phyloP scores from a whole-genome alignment of 75 land plant genomes.

The Pinus tabuliformis region DNA sequence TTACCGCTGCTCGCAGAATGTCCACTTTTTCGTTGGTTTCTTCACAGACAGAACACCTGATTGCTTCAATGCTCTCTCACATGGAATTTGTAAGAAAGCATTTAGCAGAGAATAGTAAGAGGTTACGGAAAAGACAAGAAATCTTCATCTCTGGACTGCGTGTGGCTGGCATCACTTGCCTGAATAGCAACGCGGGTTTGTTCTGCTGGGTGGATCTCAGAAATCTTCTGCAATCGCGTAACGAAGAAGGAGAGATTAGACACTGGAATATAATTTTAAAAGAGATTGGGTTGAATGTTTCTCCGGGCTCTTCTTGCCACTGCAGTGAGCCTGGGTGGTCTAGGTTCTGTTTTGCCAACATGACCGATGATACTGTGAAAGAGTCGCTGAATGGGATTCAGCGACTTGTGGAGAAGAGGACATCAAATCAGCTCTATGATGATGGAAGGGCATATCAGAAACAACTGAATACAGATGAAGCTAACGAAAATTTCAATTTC shows the following conservation, averaged over 20 bases:
- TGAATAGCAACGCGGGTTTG: conserved; percentile 58
- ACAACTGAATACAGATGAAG: too few relatives aligned
- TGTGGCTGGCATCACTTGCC: conserved; percentile 31
- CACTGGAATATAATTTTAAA: too few relatives aligned
- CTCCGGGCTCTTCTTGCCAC: conserved; percentile 4
- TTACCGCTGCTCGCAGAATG: conserved; percentile 59
- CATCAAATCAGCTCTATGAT: too few relatives aligned
- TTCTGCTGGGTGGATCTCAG: conserved; percentile 57
- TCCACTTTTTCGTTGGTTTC: conserved; percentile 68
- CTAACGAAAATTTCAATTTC: too few relatives aligned
- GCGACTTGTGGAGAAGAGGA: too few relatives aligned
- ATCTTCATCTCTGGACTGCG: conserved; percentile 31
- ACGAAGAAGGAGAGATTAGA: too few relatives aligned
- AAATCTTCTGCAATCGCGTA: too few relatives aligned
- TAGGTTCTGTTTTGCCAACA: conserved; percentile 26
- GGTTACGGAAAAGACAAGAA: conserved; percentile 42
- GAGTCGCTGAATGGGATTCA: too few relatives aligned
- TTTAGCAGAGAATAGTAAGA: conserved; percentile 39
- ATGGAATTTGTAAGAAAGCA: conserved; percentile 39
- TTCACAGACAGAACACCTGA: conserved; percentile 58
- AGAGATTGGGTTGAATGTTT: too few relatives aligned
- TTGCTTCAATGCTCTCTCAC: conserved; percentile 61
- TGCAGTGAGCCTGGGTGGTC: conserved; percentile 86
- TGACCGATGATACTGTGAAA: too few relatives aligned
- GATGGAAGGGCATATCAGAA: too few relatives aligned